Percentiles rank a stretch among this genome's conserved stretches.
These are phyloP conservation scores for Phylloporus sp. DNA, from an alignment of 768 basidiomycete species.

Conservation along the genomic window DNA sequence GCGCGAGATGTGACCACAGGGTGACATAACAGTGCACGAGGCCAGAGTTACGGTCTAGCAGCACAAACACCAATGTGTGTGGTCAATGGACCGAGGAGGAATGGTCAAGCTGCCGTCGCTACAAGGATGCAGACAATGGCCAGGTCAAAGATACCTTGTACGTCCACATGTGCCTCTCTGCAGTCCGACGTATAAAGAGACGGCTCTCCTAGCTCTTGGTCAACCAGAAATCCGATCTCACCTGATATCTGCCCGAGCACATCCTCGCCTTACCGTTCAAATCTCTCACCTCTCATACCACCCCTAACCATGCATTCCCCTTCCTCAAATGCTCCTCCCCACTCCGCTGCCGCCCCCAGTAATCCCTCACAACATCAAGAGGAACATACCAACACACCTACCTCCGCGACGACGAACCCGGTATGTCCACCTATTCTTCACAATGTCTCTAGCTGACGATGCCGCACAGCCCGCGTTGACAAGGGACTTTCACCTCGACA, in stretches of 20 bases:
- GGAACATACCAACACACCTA: neutral
- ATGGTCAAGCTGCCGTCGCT: too few relatives aligned
- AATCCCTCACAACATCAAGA: neutral
- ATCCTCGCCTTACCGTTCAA: neutral
- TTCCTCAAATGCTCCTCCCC: neutral
- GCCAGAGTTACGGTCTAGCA: too few relatives aligned
- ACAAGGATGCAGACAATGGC: too few relatives aligned
- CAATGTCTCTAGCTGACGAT: neutral
- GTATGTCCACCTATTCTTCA: neutral
- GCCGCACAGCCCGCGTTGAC: neutral
- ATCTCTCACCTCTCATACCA: neutral
- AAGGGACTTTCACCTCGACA: slow-evolving; percentile 45
- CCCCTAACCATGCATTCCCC: neutral
- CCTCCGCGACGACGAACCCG: neutral
- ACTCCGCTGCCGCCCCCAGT: neutral
- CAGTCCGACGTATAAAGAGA: slow-evolving; percentile 8
- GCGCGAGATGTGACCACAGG: too few relatives aligned
- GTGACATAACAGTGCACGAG: too few relatives aligned
- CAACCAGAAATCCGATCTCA: neutral
- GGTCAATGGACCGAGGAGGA: too few relatives aligned
- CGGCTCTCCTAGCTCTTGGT: neutral
- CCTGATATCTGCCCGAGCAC: neutral
- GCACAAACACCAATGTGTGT: too few relatives aligned
- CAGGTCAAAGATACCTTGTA: too few relatives aligned
- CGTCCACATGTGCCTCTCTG: too few relatives aligned